Percentiles rank a stretch among this genome's conserved stretches.
These are phyloP conservation scores for Pyrus communis DNA, from an alignment of 306 rosid genomes.

Conservation along the genomic window DNA sequence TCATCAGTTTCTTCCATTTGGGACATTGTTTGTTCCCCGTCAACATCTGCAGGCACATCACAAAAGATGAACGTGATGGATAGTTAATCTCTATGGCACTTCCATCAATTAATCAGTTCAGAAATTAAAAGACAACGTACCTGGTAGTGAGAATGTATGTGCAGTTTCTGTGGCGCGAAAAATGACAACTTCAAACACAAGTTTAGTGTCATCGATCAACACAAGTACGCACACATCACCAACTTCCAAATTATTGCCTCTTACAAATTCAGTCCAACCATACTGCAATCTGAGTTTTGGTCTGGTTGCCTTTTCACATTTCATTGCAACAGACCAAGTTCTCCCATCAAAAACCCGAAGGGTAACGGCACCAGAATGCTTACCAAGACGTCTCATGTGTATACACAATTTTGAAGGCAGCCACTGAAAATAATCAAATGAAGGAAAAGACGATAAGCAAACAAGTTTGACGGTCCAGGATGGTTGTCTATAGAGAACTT, in stretches of 20 bases:
- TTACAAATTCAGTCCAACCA: conserved; percentile 11
- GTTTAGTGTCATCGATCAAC: background rate
- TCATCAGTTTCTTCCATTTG: background rate
- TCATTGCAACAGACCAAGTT: background rate
- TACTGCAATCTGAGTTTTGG: background rate
- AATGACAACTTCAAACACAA: background rate
- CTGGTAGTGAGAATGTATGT: background rate
- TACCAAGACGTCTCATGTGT: background rate
- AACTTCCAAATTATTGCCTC: conserved; percentile 4
- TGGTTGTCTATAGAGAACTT: no score
- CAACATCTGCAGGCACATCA: background rate
- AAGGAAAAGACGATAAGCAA: no score
- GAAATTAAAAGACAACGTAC: background rate
- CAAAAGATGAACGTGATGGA: background rate
- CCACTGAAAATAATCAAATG: no score
- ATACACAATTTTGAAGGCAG: no score
- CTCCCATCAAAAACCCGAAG: conserved; percentile 3
- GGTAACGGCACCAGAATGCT: background rate
- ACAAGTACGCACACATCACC: conserved; percentile 13
- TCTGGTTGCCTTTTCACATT: background rate
- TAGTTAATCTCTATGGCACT: background rate
- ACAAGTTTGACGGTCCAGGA: no score
- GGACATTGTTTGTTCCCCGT: background rate
- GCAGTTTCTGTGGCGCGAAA: background rate
- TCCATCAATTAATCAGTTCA: background rate